Evolutionary conservation across 768 basidiomycete species (phyloP).

Genomic region (Ephemerocybe angulata): DNA sequence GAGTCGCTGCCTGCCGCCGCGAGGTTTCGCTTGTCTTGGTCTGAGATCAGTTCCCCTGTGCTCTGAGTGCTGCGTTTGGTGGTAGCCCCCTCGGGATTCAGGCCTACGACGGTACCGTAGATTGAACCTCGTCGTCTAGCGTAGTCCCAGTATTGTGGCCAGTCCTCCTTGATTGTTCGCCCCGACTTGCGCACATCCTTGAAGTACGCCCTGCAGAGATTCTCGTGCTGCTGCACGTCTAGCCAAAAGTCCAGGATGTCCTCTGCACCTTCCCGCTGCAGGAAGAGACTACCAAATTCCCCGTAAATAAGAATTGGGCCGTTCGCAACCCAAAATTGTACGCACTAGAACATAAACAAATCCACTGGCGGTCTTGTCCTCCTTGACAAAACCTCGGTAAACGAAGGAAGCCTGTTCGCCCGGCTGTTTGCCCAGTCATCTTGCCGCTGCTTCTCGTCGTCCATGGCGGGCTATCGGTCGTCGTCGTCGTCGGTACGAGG

Average conservation of each 20-base stretch:
- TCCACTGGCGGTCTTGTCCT: conserved; percentile 93
- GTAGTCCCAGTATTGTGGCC: conserved; percentile 98
- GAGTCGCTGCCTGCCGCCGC: conserved; percentile 47
- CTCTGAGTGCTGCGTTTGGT: conserved; percentile 81
- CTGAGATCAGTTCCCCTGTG: conserved; percentile 66
- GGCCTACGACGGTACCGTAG: conserved; percentile 84
- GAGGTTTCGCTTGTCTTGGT: conserved; percentile 68
- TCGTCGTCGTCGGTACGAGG: conserved; percentile 12
- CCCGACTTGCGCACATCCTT: conserved; percentile 97
- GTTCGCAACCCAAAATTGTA: conserved; percentile 21
- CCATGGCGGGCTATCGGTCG: conserved; percentile 23
- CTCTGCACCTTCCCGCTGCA: conserved; percentile 93
- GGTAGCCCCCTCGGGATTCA: conserved; percentile 50
- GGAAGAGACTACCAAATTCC: conserved; percentile 64
- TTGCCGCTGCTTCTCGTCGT: conserved; percentile 54
- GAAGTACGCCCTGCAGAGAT: conserved; percentile 97
- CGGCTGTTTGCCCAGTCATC: conserved; percentile 74
- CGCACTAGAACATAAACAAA: conserved; percentile 98
- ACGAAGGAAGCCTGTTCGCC: conserved; percentile 78
- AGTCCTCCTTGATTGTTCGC: conserved; percentile 89
- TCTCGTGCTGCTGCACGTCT: conserved; percentile 98
- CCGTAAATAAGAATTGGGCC: not conserved
- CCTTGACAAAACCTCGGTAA: conserved; percentile 86
- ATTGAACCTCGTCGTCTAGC: conserved; percentile 90
- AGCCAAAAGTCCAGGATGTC: conserved; percentile 99